Base-by-base conservation (phyloP, 1,284 basidiomycete species). In the Anthracocystis walkeri region DNA sequence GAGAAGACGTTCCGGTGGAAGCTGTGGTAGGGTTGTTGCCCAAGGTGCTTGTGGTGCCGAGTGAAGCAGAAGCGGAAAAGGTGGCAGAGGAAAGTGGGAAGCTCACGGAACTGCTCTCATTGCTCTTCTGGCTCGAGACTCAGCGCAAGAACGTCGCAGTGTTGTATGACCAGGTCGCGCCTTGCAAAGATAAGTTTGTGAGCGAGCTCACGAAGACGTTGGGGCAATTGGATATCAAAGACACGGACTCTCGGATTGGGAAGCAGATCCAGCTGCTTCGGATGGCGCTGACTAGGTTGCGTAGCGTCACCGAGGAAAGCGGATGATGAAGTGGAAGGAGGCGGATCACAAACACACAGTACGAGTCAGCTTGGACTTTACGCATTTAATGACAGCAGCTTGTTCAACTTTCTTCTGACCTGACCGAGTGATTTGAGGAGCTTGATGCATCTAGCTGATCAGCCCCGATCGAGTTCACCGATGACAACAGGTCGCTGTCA, bases 41-140 rank as follows among this genome's bases (percentile, higher is more conserved):
- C 12, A 50, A 58, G 25, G 31, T 70, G 50, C 8, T 42, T 55
- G 35, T 41, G 52, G 52, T 16, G 35, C 35, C 23, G 25, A 7
- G 21, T 5, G 49, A 42, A 11, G 46, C 31, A n/a, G 16, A 7
- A 21, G 27, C 27, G 14, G 21, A 51, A 18, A 38, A 38, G 40
- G 16, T 52, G 21, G 66, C 57, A 4, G 59, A 62, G 27, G 66
- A 69, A 25, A 57, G 62, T 29, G 56, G 38, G 5, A 52, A n/a
- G 12, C 33, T 65, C n/a, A 58, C 46, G 7, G 72, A 75, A 33
- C 21, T 35, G 8, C 63, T 75, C 8, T 65, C 66, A 25, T 53
- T 70, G 1, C 58, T 75, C 21, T 58, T 49, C 7, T 62, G 49
- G 55, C 40, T 74, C n/a, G 51, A 65, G 51, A 62, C 42, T n/a